Evolutionary conservation across 805 yeast species (phyloP).

Genomic region (Saccharomycopsis javanensis): DNA sequence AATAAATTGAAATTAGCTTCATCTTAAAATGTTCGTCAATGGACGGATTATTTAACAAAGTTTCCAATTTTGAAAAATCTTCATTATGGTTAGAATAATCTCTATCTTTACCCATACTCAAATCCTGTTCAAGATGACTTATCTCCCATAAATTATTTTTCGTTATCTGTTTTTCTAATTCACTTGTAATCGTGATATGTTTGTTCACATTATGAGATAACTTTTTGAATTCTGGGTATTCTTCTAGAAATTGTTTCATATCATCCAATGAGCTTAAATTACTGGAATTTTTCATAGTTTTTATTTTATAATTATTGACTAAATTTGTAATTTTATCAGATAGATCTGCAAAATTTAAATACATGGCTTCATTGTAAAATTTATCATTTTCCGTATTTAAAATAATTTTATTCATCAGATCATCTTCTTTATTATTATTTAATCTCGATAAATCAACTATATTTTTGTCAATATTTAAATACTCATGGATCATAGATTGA

Average conservation of each 20-base stretch:
- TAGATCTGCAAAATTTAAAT: conserved; percentile 86
- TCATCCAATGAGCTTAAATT: conserved; percentile 59
- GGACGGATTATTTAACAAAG: conserved; percentile 34
- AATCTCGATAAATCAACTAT: conserved; percentile 56
- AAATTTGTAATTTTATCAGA: conserved; percentile 80
- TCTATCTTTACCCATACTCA: conserved; percentile 51
- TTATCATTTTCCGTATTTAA: conserved; percentile 61
- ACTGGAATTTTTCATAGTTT: conserved; percentile 58
- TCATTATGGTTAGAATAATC: conserved; percentile 30
- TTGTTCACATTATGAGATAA: conserved; percentile 81
- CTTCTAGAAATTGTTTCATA: conserved; percentile 82
- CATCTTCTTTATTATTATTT: conserved; percentile 13
- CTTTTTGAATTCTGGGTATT: conserved; percentile 88
- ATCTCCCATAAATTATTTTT: conserved; percentile 64
- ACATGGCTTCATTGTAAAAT: conserved; percentile 75
- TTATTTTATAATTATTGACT: conserved; percentile 70
- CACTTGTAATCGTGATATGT: conserved; percentile 85
- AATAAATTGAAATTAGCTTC: conserved; percentile 64
- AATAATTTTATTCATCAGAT: conserved; percentile 56
- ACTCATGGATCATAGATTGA: conserved; percentile 94
- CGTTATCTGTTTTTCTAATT: conserved; percentile 67
- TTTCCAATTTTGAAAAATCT: conserved; percentile 49
- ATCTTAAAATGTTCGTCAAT: conserved; percentile 42
- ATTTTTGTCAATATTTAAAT: conserved; percentile 73
- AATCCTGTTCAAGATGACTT: conserved; percentile 82